These are phyloP conservation scores for Aspergillus uvarum DNA, from an alignment of 2,329 filamentous ascomycete species.

Conservation along the genomic window DNA sequence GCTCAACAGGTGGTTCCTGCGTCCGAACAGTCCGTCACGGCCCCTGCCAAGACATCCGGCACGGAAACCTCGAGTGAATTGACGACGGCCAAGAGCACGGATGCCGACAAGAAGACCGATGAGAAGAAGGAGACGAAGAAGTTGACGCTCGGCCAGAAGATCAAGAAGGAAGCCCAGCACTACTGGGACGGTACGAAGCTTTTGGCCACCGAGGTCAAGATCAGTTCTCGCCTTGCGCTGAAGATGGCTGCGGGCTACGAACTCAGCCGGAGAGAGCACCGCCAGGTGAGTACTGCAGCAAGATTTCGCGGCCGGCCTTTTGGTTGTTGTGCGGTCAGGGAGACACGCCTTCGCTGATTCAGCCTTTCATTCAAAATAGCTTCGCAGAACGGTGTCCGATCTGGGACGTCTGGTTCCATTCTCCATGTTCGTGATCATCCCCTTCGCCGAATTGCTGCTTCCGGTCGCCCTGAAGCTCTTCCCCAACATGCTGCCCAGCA, in stretches of 20 bases:
- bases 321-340: too few species aligned
- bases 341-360: neutral
- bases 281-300: constrained; percentile 59
- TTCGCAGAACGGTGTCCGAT: constrained; percentile 91
- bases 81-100: constrained; percentile 58
- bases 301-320: too few species aligned
- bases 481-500: constrained; percentile 95
- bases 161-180: constrained; percentile 90
- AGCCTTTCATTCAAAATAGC: constrained; percentile 37
- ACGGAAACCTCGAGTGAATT: constrained; percentile 60
- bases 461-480: constrained; percentile 91
- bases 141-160: constrained; percentile 82
- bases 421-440: constrained; percentile 94
- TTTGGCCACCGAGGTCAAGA: constrained; percentile 85
- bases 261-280: constrained; percentile 86
- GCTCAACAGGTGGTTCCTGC: constrained; percentile 39
- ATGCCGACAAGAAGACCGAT: constrained; percentile 59
- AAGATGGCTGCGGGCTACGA: constrained; percentile 99
- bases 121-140: constrained; percentile 76
- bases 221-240: constrained; percentile 84
- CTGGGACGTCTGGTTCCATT: constrained; percentile 90
- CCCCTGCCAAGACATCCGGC: constrained; percentile 49
- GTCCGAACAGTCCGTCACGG: constrained; percentile 42
- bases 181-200: constrained; percentile 99
- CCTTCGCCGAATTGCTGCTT: constrained; percentile 89